phyloP scores from a whole-genome alignment of 177 flowering plant genomes.

The Vitis hybrid region DNA sequence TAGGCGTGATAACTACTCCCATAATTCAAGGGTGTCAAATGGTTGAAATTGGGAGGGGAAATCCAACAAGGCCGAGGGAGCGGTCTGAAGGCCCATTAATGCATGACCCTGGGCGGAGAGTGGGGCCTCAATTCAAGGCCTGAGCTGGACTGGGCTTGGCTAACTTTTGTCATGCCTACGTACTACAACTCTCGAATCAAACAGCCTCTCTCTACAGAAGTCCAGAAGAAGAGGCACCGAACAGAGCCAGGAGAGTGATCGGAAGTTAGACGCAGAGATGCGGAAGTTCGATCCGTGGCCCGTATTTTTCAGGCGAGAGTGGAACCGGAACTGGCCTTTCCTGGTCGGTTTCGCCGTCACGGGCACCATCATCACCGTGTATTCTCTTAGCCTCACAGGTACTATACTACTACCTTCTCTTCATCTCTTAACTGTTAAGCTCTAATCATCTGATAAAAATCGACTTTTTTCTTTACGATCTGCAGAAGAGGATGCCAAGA shows the following conservation, averaged over 20 bases:
- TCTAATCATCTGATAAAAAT: neutral
- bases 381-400: constrained; percentile 54
- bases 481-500: constrained; percentile 44
- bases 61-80: too few relatives aligned
- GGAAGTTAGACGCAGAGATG: constrained; percentile 20
- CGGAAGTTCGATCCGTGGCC: constrained; percentile 66
- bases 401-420: neutral
- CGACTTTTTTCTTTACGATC: neutral
- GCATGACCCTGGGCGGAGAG: too few relatives aligned
- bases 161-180: too few relatives aligned
- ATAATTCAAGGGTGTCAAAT: too few relatives aligned
- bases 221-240: too few relatives aligned
- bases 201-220: too few relatives aligned
- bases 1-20: too few relatives aligned
- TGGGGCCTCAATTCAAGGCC: too few relatives aligned
- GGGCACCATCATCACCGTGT: constrained; percentile 51
- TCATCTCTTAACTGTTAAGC: neutral
- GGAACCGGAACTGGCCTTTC: constrained; percentile 67
- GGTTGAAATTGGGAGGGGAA: too few relatives aligned
- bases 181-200: rapidly evolving
- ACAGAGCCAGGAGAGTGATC: neutral
- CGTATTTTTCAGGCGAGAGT: constrained; percentile 62
- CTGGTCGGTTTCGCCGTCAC: constrained; percentile 61
- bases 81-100: too few relatives aligned
- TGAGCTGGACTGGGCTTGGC: too few relatives aligned